Base-by-base conservation (phyloP, 2,329 filamentous ascomycete species). In the Aspergillus fumigatus region DNA sequence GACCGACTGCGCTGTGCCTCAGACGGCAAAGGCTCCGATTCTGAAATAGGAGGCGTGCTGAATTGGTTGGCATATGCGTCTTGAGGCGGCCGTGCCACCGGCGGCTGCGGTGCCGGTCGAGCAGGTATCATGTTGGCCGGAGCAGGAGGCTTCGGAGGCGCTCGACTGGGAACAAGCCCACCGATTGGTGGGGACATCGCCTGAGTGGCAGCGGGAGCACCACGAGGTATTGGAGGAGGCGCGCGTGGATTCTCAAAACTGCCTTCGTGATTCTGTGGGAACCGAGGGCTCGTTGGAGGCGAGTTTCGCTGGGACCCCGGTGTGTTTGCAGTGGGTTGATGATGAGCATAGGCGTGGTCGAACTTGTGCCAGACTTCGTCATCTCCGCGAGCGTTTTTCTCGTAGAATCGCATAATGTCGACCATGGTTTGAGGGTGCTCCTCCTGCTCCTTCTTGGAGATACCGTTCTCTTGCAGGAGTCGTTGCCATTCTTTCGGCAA, bases 401-500 rank as follows among this genome's bases (percentile, higher is more conserved):
- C 95, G 81, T 96, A 97, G 73, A 97, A 97, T 58, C 88, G 90
- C 75, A 99, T 88, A 67, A 99, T 94, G 73, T 97, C 90, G 70
- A 95, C 88, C 77, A 97, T 92, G 57, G 93, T 92, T 74, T 97
- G 92, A 2, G 94, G 94, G 70, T 97, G 92, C 75, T 96, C 89
- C 73, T 93, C 90, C 74, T 95, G 89, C 73, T 97, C 94, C 77
- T 94, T 92, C 77, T 96, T 92, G 27, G 92, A 90, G 68, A 99
- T 97, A 62, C 94, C 94, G 74, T 90, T 96, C 75, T 96, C 92
- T 77, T 93, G 90, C 70, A 99, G 86, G 71, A 97, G 84, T 59
- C 91, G 88, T 77, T 97, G 93, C 94, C 94, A 99, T 83, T 97
- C 94, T 75, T 94, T 95, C 19, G 94, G 94, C 27, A 99, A 82